phyloP scores from a whole-genome alignment of 2,329 filamentous ascomycete species.

The Xylariaceae sp. region DNA sequence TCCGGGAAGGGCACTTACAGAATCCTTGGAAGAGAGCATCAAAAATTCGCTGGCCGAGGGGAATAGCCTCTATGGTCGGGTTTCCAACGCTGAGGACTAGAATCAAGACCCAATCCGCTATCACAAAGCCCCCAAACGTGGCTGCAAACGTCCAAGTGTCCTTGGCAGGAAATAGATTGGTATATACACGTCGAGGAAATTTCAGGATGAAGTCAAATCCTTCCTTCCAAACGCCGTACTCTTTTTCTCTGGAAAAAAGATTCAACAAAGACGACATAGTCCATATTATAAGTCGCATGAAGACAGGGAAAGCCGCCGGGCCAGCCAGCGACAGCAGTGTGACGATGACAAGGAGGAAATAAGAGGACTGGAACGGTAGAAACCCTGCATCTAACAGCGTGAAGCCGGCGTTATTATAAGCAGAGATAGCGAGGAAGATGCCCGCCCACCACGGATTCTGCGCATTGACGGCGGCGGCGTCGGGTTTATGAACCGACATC shows the following conservation, averaged over 20 bases:
- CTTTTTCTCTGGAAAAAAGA: conserved; percentile 27
- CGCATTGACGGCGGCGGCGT: conserved; percentile 42
- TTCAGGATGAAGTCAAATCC: conserved; percentile 42
- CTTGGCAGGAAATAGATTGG: conserved; percentile 54
- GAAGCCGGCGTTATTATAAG: conserved; percentile 63
- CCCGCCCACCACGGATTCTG: conserved; percentile 59
- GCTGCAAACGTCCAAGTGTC: conserved; percentile 56
- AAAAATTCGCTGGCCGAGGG: conserved; percentile 49
- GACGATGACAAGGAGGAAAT: conserved; percentile 36
- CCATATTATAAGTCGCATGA: conserved; percentile 53
- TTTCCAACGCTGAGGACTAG: conserved; percentile 57
- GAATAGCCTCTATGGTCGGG: conserved; percentile 46
- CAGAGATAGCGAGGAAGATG: conserved; percentile 57
- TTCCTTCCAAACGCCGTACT: conserved; percentile 38
- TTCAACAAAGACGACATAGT: conserved; percentile 39
- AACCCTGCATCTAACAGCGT: conserved; percentile 58
- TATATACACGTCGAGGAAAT: conserved; percentile 46
- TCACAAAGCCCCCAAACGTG: conserved; percentile 51
- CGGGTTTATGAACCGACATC: conserved; percentile 49
- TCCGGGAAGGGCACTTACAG: conserved; percentile 34
- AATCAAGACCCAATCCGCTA: conserved; percentile 56
- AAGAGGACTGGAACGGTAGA: conserved; percentile 47
- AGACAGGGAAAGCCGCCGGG: conserved; percentile 56
- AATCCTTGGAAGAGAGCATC: conserved; percentile 57
- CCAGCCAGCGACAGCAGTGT: conserved; percentile 46